These are phyloP conservation scores for Penicillium turbatum DNA, from an alignment of 495 filamentous ascomycete species.

Conservation along the genomic window DNA sequence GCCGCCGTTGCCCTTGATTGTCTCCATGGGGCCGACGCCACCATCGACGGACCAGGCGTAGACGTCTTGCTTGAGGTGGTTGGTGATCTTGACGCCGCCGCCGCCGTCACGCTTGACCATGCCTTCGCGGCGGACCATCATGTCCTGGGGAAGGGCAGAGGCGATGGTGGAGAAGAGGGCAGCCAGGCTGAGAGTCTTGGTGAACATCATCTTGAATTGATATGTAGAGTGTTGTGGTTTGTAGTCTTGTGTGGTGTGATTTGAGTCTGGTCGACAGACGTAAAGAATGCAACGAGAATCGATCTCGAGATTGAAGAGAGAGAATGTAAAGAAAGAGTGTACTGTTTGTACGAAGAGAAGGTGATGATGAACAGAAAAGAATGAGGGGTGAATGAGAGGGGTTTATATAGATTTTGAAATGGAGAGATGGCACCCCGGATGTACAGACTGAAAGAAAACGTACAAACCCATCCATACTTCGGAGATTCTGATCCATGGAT, in stretches of 20 bases:
- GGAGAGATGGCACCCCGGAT: constrained; percentile 11
- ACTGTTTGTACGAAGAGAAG: constrained; percentile 14
- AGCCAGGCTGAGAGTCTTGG: constrained; percentile 38
- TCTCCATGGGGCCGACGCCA: constrained; percentile 26
- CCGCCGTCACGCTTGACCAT: constrained; percentile 22
- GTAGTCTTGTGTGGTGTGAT: constrained; percentile 16
- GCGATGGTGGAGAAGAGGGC: constrained; percentile 37
- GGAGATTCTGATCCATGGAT: constrained; percentile 19
- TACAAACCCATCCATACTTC: constrained; percentile 15
- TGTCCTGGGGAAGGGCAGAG: constrained; percentile 36
- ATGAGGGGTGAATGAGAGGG: constrained; percentile 1
- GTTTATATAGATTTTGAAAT: constrained; percentile 22
- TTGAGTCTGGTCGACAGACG: constrained; percentile 27
- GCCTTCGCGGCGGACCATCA: constrained; percentile 22
- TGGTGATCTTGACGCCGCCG: constrained; percentile 35
- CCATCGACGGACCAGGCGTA: constrained; percentile 42
- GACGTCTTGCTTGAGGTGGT: constrained; percentile 35
- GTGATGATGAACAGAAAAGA: constrained; percentile 12
- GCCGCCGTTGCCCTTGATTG: constrained; percentile 27
- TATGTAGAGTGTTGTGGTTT: neutral
- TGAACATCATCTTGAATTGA: constrained; percentile 45
- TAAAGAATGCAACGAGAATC: constrained; percentile 25
- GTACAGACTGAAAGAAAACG: constrained; percentile 18
- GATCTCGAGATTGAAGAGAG: constrained; percentile 24
- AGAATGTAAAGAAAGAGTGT: constrained; percentile 13